Base-by-base conservation (phyloP, 805 yeast genomes). In the Wickerhamiella slavikovae region DNA sequence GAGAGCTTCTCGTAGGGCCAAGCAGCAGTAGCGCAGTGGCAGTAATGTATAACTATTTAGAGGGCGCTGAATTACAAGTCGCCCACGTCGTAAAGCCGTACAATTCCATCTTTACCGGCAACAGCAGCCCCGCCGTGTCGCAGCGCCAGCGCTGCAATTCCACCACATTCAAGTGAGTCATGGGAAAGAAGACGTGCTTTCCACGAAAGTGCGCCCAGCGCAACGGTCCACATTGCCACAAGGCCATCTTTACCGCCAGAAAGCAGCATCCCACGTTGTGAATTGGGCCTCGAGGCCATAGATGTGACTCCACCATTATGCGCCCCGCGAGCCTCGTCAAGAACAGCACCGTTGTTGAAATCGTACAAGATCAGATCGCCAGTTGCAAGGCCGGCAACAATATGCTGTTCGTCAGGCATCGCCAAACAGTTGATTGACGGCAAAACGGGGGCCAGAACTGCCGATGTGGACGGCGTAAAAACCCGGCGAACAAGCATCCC, bases 221-320 rank as follows among this genome's bases (percentile, higher is more conserved):
- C 44, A 10, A 40, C 25, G 6, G 41, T 22, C 47, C 47, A 43
- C n/a, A 43, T 16, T 11, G 39, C 36, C 3, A 39, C 44, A n/a
- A 38, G 35, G 29, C 49, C 49, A 25, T 44, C 47, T 10, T 37
- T 29, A 30, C 44, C 35, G 9, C 47, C 38, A 12, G 42, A 31
- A 9, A 43, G 24, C 16, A 41, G 23, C 16, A 25, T 16, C 13
- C 23, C 21, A 5, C 9, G 21, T 23, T 13, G 25, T 14, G 22
- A 22, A 12, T 20, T 25, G 15, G 20, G 14, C n/a, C n/a, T n/a
- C n/a, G n/a, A n/a, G 18, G 25, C 34, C 22, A 31, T 32, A 27
- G 22, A 27, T 6, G 41, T 34, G 29, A 43, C 28, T 17, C 32
- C 38, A 17, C 35, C 32, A 12, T 35, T 29, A 34, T 43, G 45